Percentiles rank a stretch among this genome's conserved stretches.
These are phyloP conservation scores for Polyporus tsugae DNA, from an alignment of 1,284 basidiomycete species.

Conservation along the genomic window DNA sequence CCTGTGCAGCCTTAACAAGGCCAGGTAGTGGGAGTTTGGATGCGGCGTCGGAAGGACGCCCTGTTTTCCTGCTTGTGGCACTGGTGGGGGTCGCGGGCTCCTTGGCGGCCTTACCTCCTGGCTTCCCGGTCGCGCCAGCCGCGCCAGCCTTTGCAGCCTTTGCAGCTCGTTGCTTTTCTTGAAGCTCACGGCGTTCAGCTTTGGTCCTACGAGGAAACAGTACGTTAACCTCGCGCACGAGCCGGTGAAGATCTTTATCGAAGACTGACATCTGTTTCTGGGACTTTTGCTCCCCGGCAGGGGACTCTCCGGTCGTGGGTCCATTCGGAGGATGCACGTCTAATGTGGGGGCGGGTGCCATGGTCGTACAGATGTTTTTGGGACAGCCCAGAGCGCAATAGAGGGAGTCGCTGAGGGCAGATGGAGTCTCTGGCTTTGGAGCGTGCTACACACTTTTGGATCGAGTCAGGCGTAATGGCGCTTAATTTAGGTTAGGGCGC, in stretches of 20 bases:
- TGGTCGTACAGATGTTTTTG: constrained; percentile 12
- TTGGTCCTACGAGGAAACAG: constrained; percentile 56
- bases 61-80: constrained; percentile 31
- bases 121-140: constrained; percentile 33
- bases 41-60: constrained; percentile 32
- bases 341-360: constrained; percentile 39
- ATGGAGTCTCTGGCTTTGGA: constrained; percentile 15
- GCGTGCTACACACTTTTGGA: constrained; percentile 23
- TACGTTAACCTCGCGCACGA: constrained; percentile 40
- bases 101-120: constrained; percentile 22
- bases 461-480: constrained; percentile 34
- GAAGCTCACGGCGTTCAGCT: constrained; percentile 80
- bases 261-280: constrained; percentile 55
- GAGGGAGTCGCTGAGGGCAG: constrained; percentile 16
- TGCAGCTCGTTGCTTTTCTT: constrained; percentile 82
- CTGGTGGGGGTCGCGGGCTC: constrained; percentile 14
- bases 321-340: constrained; percentile 40
- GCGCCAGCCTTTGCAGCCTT: constrained; percentile 55
- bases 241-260: constrained; percentile 21
- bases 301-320: constrained; percentile 31
- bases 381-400: constrained; percentile 15
- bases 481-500: background rate
- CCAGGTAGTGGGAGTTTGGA: constrained; percentile 30
- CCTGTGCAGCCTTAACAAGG: constrained; percentile 26
- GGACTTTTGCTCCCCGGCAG: constrained; percentile 45